Evolutionary conservation across 345 rosid genomes (phyloP).

Genomic region (Streptanthus diversifolius): DNA sequence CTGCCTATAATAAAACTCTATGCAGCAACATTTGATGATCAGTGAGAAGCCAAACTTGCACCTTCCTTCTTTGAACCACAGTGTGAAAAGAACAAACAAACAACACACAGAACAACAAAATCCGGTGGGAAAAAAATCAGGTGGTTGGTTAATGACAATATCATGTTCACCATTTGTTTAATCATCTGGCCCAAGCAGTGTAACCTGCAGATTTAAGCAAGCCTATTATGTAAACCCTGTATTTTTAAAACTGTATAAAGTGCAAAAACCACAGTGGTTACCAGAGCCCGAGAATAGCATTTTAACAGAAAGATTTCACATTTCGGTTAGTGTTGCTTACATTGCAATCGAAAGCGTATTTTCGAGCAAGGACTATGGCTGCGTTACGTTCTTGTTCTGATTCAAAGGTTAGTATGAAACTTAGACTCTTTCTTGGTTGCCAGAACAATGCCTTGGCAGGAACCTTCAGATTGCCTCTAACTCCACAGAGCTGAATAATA

Average conservation of each 20-base stretch:
- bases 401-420: constrained; percentile 70
- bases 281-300: neutral
- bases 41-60: constrained; percentile 28
- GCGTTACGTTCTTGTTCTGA: constrained; percentile 86
- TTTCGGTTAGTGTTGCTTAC: constrained; percentile 39
- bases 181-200: constrained; percentile 83
- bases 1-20: constrained; percentile 33
- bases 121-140: constrained; percentile 14
- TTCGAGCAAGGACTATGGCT: constrained; percentile 75
- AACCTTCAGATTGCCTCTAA: constrained; percentile 45
- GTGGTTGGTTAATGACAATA: constrained; percentile 15
- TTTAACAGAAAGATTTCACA: neutral
- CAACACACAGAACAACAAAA: constrained; percentile 31
- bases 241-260: neutral
- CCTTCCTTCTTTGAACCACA: constrained; percentile 27
- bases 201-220: constrained; percentile 50
- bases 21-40: constrained; percentile 30
- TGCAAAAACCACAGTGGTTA: neutral
- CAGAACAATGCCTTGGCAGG: constrained; percentile 76
- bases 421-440: constrained; percentile 87
- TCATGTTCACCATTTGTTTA: constrained; percentile 17
- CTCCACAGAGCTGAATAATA: constrained; percentile 67
- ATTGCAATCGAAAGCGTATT: constrained; percentile 80
- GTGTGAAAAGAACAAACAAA: constrained; percentile 1
- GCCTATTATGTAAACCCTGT: neutral